A percentile compares a stretch with the other conserved stretches of the same genome.
Evolutionary conservation across 352 stramenopile species (phyloP).

Genomic region (Pythium sukuiense): DNA sequence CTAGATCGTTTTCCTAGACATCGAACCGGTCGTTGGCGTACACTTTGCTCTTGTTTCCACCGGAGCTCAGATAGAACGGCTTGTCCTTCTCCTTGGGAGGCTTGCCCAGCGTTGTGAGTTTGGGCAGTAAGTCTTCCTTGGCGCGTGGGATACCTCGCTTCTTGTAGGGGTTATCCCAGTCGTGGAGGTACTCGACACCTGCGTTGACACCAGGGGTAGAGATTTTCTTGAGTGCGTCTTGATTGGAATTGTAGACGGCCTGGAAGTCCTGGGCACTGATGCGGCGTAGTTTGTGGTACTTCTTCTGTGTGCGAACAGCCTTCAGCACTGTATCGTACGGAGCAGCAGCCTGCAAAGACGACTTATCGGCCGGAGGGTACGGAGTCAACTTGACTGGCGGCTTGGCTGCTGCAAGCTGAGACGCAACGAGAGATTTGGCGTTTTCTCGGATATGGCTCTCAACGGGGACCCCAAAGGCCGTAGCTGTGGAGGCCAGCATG

Average conservation of each 20-base stretch:
- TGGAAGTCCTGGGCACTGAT: conserved; percentile 50
- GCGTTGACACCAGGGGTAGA: conserved; percentile 54
- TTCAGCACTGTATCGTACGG: conserved; percentile 44
- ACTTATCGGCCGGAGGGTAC: conserved; percentile 57
- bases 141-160: conserved; percentile 52
- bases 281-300: conserved; percentile 58
- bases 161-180: conserved; percentile 70
- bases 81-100: conserved; percentile 36
- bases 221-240: conserved; percentile 38
- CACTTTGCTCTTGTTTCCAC: conserved; percentile 69
- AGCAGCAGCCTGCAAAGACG: conserved; percentile 43
- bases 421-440: conserved; percentile 37
- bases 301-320: conserved; percentile 53
- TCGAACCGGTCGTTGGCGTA: conserved; percentile 67
- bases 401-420: conserved; percentile 32
- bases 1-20: conserved; percentile 29
- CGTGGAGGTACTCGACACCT: conserved; percentile 55
- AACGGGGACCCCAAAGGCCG: conserved; percentile 57
- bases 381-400: conserved; percentile 44
- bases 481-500: conserved; percentile 35
- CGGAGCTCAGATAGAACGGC: conserved; percentile 58
- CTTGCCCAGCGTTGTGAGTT: conserved; percentile 45
- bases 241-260: conserved; percentile 46
- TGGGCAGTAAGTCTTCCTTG: conserved; percentile 50
- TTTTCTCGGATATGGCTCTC: conserved; percentile 67